These are phyloP conservation scores for Paxillus involutus DNA, from an alignment of 768 basidiomycete species.

Conservation along the genomic window DNA sequence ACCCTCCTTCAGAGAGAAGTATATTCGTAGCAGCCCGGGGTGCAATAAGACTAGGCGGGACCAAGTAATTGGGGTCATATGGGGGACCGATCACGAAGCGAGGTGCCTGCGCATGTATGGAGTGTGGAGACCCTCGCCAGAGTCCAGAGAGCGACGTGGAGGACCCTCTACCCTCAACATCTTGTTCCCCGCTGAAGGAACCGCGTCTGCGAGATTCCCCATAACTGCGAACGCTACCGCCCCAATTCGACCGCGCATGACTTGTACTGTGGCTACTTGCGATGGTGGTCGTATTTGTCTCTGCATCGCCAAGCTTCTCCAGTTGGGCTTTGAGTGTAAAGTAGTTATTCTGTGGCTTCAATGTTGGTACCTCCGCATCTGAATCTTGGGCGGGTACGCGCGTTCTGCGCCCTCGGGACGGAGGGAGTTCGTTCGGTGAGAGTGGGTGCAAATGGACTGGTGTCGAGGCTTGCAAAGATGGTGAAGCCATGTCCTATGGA, in stretches of 20 bases:
- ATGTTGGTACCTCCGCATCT: constrained; percentile 18
- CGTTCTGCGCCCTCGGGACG: constrained; percentile 45
- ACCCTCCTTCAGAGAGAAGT: constrained; percentile 2
- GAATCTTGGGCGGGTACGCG: constrained; percentile 38
- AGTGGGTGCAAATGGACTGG: constrained; percentile 76
- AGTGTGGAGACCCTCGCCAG: constrained; percentile 37
- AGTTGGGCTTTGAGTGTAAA: constrained; percentile 63
- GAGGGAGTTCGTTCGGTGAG: constrained; percentile 50
- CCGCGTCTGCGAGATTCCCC: constrained; percentile 40
- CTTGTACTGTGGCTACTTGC: not conserved
- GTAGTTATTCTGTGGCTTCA: constrained; percentile 47
- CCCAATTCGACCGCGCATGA: constrained; percentile 37
- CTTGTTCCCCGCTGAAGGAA: constrained; percentile 17
- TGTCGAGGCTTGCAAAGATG: constrained; percentile 38
- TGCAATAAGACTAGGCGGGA: constrained; percentile 35
- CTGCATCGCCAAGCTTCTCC: constrained; percentile 40
- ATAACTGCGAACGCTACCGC: constrained; percentile 58
- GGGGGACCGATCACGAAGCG: constrained; percentile 45
- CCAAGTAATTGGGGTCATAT: constrained; percentile 30
- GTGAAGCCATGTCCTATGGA: constrained; percentile 19
- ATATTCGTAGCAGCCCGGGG: constrained; percentile 5
- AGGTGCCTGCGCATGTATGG: constrained; percentile 23
- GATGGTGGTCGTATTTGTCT: constrained; percentile 21
- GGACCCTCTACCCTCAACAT: constrained; percentile 28
- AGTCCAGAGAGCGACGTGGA: constrained; percentile 39